Evolutionary conservation across 768 basidiomycete species (phyloP), one percentile per base, ranked within the genome.

Genomic region (Lactarius deliciosus): DNA sequence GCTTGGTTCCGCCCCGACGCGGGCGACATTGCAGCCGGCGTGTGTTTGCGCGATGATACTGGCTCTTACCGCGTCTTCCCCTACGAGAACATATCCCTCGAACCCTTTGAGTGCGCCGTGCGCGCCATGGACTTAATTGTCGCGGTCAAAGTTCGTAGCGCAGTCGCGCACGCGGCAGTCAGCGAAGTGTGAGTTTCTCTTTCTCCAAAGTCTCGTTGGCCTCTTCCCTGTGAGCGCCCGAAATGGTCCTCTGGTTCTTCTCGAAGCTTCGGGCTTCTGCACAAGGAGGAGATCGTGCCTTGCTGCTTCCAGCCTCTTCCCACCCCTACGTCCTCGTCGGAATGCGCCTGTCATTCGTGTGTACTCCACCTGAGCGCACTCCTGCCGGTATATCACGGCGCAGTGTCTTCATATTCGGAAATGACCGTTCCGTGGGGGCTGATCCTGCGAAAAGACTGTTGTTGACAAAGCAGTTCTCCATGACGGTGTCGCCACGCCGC

Each of bases 1-100:
- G 83, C 82, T 53, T 83, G 82, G 82, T 84, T 83, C 70, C 79
- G 83, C 54, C 82, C 83, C 61, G 80, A 79, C 69, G 82, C 83
- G 64, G 80, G 80, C 68, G 75, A 77, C 22, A 77, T 83, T 63
- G 74, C 80, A 0, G 77, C 79, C 13, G 82, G 83, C 61, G 82
- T 83, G 2, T 82, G 81, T 73, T 77, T 83, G 56, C 81, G 83
- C 70, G 81, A 83, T 0, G 79, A 80, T 62, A 74, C 79, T 57
- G 79, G 80, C 67, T 78, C 77, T 30, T 84, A 82, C 68, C 80
- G 85, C 62, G 83, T 85, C 34, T 86, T 84, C 70, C 85, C 85
- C 1, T 83, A 84, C 66, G 81, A 84, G 67, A 77, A 81, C 72
- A 76, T 81, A 65, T 81, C 79, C 5, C 79, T 86, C 67, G 81